Evolutionary conservation across 2,329 filamentous ascomycete genomes (phyloP), one percentile per base, ranked within the genome.

Genomic region (Aureobasidium musti): DNA sequence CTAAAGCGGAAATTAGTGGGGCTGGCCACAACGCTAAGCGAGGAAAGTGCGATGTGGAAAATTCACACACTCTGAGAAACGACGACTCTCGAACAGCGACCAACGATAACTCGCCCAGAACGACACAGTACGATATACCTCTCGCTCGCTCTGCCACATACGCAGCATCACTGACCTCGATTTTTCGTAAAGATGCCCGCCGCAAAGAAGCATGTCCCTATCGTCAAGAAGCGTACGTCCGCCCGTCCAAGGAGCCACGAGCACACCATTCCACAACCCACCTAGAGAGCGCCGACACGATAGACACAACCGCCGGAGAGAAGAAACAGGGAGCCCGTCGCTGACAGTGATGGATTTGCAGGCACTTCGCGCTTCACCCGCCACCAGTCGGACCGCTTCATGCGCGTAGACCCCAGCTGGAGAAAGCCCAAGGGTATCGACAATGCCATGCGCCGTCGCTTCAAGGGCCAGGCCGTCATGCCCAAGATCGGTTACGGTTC

Each of bases 391-490:
- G 95, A 98, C 84, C 89, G 89, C 81, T 99, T 96, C 87, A 97
- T 89, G 86, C 89, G 95, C 81, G 89, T 98, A 75, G 89, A 86
- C 79, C 81, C 90, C 75, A 89, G 87, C 87, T 99, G 95, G 95
- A 91, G 95, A 85, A 99, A 98, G 88, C 95, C 95, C 76, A 99
- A 99, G 91, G 95, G 95, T 92, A 99, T 99, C 83, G 95, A 99
- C 86, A 96, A 93, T 87, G 86, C 91, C 79, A 94, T 99, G 81
- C 91, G 95, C 81, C 89, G 95, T 87, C 91, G 95, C 75, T 99
- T 99, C 88, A 92, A 91, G 84, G 92, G 95, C 79, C 91, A 91
- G 84, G 90, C 90, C 83, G 88, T 89, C 79, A 98, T 99, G 94
- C 95, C 95, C 84, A 96, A 92, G 95, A 99, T 99, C 81, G 95